These are phyloP conservation scores for Thielaviopsis euricoi DNA, from an alignment of 2,329 filamentous ascomycete genomes.

Conservation along the genomic window DNA sequence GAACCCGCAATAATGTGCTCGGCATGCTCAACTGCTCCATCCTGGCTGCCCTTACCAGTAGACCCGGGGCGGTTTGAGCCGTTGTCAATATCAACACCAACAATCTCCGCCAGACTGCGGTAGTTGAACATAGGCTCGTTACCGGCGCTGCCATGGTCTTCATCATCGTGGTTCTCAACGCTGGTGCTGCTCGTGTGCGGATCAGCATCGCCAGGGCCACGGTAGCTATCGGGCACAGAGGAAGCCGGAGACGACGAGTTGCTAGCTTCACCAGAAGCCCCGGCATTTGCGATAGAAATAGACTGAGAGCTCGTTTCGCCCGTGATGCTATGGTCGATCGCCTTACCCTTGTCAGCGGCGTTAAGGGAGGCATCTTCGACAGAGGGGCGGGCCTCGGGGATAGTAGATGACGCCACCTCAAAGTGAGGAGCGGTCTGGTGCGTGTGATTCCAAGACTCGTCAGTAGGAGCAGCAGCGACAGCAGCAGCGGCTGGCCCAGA, in stretches of 20 bases:
- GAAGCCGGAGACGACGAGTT: slow-evolving; percentile 74
- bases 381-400: slow-evolving; percentile 17
- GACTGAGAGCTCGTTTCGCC: slow-evolving; percentile 7
- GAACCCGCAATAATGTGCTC: background rate
- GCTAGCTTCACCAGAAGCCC: slow-evolving; percentile 66
- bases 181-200: slow-evolving; percentile 39
- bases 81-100: slow-evolving; percentile 40
- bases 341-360: slow-evolving; percentile 48
- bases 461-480: background rate
- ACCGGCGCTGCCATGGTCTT: slow-evolving; percentile 32
- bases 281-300: slow-evolving; percentile 22
- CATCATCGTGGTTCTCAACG: slow-evolving; percentile 30
- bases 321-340: slow-evolving; percentile 36
- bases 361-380: slow-evolving; percentile 19
- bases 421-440: slow-evolving; percentile 25
- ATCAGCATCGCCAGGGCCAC: slow-evolving; percentile 24
- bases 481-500: background rate
- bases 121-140: slow-evolving; percentile 85
- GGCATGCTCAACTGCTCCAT: slow-evolving; percentile 2
- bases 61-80: background rate
- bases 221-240: slow-evolving; percentile 42
- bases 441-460: background rate
- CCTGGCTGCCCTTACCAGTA: slow-evolving; percentile 2
- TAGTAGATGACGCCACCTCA: slow-evolving; percentile 26
- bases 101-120: slow-evolving; percentile 67